These are phyloP conservation scores for Tillandsia fasciculata DNA, from an alignment of 176 grass and related monocot genomes.

Conservation along the genomic window DNA sequence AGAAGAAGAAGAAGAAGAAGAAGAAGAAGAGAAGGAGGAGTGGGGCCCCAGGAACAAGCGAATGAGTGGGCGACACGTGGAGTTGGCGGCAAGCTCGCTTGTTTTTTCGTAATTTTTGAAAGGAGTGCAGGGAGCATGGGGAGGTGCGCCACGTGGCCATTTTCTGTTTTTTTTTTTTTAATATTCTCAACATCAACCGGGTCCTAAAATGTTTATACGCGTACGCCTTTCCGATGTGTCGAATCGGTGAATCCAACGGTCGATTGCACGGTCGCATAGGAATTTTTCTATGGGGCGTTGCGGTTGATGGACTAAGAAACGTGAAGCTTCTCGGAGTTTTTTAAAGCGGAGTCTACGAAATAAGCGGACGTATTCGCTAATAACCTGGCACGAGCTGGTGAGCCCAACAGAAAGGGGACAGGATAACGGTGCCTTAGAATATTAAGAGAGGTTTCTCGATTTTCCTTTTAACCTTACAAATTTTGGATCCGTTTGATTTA, in stretches of 20 bases:
- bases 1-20: not conserved
- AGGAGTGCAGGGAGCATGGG: not conserved
- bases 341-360: not conserved
- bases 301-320: not conserved
- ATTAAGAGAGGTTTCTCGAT: no score
- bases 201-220: not conserved
- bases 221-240: not conserved
- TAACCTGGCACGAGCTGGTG: not conserved
- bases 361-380: not conserved
- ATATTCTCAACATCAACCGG: not conserved
- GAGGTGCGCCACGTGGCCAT: not conserved
- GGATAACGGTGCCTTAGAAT: not conserved
- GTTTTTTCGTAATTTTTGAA: not conserved
- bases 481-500: no score
- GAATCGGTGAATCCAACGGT: not conserved
- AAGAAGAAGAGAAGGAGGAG: not conserved
- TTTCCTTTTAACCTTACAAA: no score
- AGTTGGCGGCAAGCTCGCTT: not conserved
- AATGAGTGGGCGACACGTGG: not conserved
- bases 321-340: not conserved
- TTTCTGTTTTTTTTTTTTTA: not conserved
- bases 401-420: not conserved
- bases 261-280: not conserved
- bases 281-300: not conserved
- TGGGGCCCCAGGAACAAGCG: not conserved